Percentiles rank a stretch among this genome's conserved stretches.
These are phyloP conservation scores for Debaryomyces psychrophilus DNA, from an alignment of 1,139 yeast species.

Conservation along the genomic window DNA sequence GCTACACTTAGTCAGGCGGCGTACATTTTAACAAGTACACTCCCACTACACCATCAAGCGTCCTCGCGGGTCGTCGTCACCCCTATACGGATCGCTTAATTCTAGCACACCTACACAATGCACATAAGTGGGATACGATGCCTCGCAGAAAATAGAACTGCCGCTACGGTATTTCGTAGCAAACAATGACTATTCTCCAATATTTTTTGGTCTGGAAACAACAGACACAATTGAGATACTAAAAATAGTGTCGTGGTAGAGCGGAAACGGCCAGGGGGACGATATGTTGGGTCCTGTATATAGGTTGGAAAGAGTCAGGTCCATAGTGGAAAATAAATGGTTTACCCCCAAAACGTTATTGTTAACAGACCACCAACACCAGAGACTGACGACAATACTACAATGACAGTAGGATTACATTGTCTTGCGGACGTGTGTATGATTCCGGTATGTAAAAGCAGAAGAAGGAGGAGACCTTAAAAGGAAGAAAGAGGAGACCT, in stretches of 20 bases:
- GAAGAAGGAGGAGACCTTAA: too few species aligned
- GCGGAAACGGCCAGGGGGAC: background rate
- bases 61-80: background rate
- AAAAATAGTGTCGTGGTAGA: background rate
- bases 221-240: background rate
- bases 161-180: background rate
- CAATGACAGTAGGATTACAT: constrained; percentile 47
- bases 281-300: background rate
- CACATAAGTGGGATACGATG: background rate
- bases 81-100: background rate
- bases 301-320: background rate
- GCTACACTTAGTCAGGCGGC: background rate
- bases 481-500: too few species aligned
- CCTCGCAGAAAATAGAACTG: background rate
- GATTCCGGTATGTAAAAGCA: constrained; percentile 55
- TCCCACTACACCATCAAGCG: background rate
- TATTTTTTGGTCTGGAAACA: background rate
- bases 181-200: background rate
- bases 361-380: too few species aligned
- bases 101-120: background rate
- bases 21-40: background rate
- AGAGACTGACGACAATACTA: background rate
- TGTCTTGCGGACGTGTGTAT: constrained; percentile 84
- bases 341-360: background rate
- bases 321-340: background rate